Conservation (phyloP, 2,329 filamentous ascomycete genomes). For the Nannizziopsis arthrosporioides region DNA sequence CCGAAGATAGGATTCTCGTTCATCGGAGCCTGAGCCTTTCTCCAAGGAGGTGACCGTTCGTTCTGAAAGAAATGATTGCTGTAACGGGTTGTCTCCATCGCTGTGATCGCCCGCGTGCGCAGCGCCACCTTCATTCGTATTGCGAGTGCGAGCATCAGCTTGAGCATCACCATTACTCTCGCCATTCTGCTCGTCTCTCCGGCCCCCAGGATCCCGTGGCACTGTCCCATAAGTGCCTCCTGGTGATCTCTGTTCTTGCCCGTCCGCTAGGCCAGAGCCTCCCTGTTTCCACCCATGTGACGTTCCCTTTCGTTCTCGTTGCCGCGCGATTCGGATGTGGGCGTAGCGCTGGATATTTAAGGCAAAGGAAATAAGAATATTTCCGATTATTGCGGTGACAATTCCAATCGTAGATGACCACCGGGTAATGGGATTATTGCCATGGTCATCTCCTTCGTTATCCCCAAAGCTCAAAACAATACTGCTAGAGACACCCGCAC, state of each 20-base stretch:
- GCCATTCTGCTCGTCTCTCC: neutral
- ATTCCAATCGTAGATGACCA: slow-evolving; percentile 84
- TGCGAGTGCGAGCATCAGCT: neutral
- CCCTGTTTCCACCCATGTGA: slow-evolving; percentile 43
- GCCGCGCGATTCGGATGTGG: slow-evolving; percentile 68
- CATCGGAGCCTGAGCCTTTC: slow-evolving; percentile 28
- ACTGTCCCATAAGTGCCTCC: slow-evolving; percentile 36
- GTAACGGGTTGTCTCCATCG: slow-evolving; percentile 30
- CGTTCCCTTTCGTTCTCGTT: slow-evolving; percentile 49
- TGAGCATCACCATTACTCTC: slow-evolving; percentile 5
- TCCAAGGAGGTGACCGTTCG: slow-evolving; percentile 31
- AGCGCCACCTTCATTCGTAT: slow-evolving; percentile 8
- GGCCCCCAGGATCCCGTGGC: slow-evolving; percentile 13
- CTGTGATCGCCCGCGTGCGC: slow-evolving; percentile 11
- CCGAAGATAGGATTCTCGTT: slow-evolving; percentile 64
- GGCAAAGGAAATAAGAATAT: slow-evolving; percentile 86
- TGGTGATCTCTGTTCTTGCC: slow-evolving; percentile 6
- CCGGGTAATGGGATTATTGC: slow-evolving; percentile 13
- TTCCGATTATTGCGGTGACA: slow-evolving; percentile 80
- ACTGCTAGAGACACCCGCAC: neutral
- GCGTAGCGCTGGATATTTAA: slow-evolving; percentile 95
- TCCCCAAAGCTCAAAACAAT: neutral
- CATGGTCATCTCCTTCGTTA: slow-evolving; percentile 1
- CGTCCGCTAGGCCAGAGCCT: slow-evolving; percentile 10
- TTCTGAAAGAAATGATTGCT: slow-evolving; percentile 30